These are phyloP conservation scores for Candida tropicalis DNA, from an alignment of 1,139 yeast genomes.

Conservation along the genomic window DNA sequence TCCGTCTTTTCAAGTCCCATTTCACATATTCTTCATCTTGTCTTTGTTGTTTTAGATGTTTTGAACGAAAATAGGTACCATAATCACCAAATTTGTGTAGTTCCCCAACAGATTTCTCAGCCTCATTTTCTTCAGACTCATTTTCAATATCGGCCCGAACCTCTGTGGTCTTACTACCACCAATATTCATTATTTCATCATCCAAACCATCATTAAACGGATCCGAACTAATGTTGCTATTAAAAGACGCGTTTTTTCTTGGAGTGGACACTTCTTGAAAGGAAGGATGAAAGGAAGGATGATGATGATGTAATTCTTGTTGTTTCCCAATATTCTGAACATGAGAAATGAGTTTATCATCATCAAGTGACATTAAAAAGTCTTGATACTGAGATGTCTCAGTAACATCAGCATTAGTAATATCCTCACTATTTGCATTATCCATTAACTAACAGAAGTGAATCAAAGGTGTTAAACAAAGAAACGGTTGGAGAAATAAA, in stretches of 20 bases:
- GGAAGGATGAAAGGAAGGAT: conserved; percentile 12
- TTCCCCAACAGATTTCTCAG: conserved; percentile 33
- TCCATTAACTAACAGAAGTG: too few species aligned
- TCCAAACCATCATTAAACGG: conserved; percentile 48
- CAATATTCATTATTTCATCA: conserved; percentile 14
- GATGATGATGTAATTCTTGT: not conserved
- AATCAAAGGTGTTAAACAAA: not conserved
- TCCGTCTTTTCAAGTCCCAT: conserved; percentile 49
- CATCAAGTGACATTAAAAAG: conserved; percentile 36
- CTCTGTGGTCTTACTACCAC: not conserved
- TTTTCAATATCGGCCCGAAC: not conserved
- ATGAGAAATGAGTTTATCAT: conserved; percentile 34
- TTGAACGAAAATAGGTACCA: conserved; percentile 66
- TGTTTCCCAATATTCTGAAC: conserved; percentile 23
- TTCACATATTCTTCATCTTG: conserved; percentile 58
- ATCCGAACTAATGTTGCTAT: conserved; percentile 34
- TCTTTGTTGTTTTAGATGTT: conserved; percentile 65
- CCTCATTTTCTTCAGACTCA: conserved; percentile 11
- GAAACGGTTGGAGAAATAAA: not conserved
- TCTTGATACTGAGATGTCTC: conserved; percentile 21
- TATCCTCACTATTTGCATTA: conserved; percentile 1
- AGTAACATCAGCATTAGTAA: not conserved
- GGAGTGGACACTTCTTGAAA: conserved; percentile 17
- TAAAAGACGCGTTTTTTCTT: conserved; percentile 16
- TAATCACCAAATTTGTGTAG: conserved; percentile 68